Evolutionary conservation across 192 early-diverging fungal species (phyloP).

Genomic region (Dimargaris verticillata): DNA sequence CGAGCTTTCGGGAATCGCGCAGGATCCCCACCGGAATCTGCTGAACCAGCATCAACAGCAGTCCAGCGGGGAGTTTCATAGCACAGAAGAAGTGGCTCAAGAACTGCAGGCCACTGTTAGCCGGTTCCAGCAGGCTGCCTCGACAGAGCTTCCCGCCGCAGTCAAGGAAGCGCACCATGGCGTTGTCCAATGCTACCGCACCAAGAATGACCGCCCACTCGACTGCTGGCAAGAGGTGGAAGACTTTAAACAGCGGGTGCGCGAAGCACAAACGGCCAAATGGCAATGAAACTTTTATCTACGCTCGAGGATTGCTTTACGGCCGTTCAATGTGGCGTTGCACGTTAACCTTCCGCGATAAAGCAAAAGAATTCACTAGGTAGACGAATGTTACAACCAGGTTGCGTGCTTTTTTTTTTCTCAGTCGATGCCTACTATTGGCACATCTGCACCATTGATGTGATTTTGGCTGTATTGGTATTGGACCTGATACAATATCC

Average conservation of each 20-base stretch:
- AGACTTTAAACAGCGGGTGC: conserved; percentile 3
- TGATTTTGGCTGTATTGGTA: too few relatives aligned
- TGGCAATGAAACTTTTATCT: background rate
- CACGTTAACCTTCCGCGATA: too few relatives aligned
- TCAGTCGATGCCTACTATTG: too few relatives aligned
- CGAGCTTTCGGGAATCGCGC: background rate
- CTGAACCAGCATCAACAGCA: background rate
- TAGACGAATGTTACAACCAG: too few relatives aligned
- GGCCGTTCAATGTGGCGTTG: too few relatives aligned
- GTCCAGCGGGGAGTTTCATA: background rate
- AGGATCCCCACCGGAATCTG: background rate
- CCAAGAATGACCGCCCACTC: background rate
- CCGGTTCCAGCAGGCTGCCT: background rate
- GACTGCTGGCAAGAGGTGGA: conserved; percentile 4
- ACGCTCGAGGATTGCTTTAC: too few relatives aligned
- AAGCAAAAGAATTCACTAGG: too few relatives aligned
- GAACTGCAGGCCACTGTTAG: background rate
- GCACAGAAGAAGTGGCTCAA: background rate
- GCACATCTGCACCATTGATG: too few relatives aligned
- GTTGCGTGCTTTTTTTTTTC: too few relatives aligned
- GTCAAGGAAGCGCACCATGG: background rate
- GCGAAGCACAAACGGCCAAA: background rate
- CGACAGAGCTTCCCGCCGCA: background rate
- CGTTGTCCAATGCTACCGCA: background rate
- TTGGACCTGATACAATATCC: too few relatives aligned